A percentile compares a stretch with the other conserved stretches of the same genome.
These are phyloP conservation scores for Irpex lacteus DNA, from an alignment of 1,284 basidiomycete genomes.

Conservation along the genomic window DNA sequence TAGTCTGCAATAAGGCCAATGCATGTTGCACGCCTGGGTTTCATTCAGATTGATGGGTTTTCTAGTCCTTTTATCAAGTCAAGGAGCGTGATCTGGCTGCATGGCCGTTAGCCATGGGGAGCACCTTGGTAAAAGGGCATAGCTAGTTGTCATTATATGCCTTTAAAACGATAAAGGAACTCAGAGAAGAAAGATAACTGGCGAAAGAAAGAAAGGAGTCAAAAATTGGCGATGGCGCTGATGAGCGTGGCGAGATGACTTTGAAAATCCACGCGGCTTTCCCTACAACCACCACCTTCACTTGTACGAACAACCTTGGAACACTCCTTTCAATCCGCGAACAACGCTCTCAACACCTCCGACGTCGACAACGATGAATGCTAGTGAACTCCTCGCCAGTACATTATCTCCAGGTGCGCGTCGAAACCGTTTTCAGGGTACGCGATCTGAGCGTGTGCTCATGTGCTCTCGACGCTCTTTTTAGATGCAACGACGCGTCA, in stretches of 20 bases:
- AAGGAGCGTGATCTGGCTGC: not conserved
- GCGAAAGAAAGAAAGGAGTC: conserved; percentile 7
- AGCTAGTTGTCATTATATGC: no score
- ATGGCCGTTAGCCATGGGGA: not conserved
- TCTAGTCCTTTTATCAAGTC: not conserved
- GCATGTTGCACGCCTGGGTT: not conserved
- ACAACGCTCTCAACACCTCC: conserved; percentile 11
- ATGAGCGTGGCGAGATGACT: conserved; percentile 9
- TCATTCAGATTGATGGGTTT: not conserved
- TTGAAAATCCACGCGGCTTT: conserved; percentile 19
- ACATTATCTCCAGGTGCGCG: conserved; percentile 84
- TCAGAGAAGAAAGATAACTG: not conserved
- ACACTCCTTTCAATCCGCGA: conserved; percentile 8
- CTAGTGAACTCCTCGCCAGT: conserved; percentile 84
- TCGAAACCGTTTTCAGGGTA: conserved; percentile 23
- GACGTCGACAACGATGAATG: conserved; percentile 69
- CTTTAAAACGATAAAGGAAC: not conserved
- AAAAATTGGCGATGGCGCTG: conserved; percentile 12
- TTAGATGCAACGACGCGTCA: conserved; percentile 84
- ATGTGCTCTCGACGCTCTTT: conserved; percentile 18
- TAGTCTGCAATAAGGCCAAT: not conserved
- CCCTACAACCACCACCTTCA: conserved; percentile 17
- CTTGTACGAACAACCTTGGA: conserved; percentile 16
- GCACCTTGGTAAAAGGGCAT: no score
- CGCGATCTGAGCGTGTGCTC: conserved; percentile 18